phyloP scores from a whole-genome alignment of 176 grass and related monocot species.

The Cenchrus americanus region DNA sequence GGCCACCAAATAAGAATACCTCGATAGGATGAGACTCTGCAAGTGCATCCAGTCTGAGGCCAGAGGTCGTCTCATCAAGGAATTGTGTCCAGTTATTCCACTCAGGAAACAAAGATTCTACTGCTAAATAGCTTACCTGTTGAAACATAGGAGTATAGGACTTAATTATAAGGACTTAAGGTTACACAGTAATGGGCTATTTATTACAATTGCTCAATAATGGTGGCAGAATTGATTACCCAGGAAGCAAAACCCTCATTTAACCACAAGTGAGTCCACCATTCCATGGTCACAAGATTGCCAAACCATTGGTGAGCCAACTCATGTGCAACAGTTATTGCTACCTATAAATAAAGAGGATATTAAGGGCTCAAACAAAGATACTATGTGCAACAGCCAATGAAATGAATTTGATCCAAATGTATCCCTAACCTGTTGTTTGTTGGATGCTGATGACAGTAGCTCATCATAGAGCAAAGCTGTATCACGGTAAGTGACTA shows the following conservation, averaged over 20 bases:
- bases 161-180: not conserved
- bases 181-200: not conserved
- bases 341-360: constrained; percentile 53
- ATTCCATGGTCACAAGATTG: constrained; percentile 99
- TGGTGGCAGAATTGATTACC: constrained; percentile 50
- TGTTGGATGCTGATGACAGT: constrained; percentile 78
- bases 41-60: constrained; percentile 86
- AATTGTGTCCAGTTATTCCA: constrained; percentile 99
- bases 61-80: constrained; percentile 74
- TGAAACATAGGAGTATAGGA: constrained; percentile 31
- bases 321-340: constrained; percentile 92
- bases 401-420: constrained; percentile 20
- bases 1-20: constrained; percentile 53
- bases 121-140: constrained; percentile 91
- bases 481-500: constrained; percentile 85
- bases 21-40: constrained; percentile 96
- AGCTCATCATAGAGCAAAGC: constrained; percentile 83
- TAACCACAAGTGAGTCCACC: constrained; percentile 98
- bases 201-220: constrained; percentile 10
- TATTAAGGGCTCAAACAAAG: constrained; percentile 8
- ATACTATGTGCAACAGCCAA: not conserved
- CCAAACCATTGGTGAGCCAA: constrained; percentile 99
- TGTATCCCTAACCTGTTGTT: constrained; percentile 56
- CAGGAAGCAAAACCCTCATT: constrained; percentile 98
- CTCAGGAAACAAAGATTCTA: constrained; percentile 83